Evolutionary conservation across 2,329 filamentous ascomycete genomes (phyloP).

Genomic region (Ophiocordyceps camponoti-saundersi): DNA sequence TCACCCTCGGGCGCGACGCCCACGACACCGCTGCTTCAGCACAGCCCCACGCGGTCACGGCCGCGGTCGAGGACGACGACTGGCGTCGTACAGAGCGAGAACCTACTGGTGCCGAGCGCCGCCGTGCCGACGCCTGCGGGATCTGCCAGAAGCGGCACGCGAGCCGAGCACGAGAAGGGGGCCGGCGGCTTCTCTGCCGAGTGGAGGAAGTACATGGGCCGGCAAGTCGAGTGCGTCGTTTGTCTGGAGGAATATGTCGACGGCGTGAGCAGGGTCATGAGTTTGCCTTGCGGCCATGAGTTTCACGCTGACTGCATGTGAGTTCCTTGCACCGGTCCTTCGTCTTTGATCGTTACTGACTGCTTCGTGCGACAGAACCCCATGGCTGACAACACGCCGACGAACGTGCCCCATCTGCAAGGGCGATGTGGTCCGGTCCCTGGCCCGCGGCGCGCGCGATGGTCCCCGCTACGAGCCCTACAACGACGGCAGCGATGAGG

Average conservation of each 20-base stretch:
- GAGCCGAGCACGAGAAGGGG: slow-evolving; percentile 30
- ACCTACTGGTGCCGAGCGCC: slow-evolving; percentile 25
- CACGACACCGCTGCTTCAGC: slow-evolving; percentile 65
- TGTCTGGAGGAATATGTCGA: slow-evolving; percentile 94
- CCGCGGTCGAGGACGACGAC: slow-evolving; percentile 51
- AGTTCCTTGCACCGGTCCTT: slow-evolving; percentile 24
- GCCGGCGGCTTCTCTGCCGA: slow-evolving; percentile 24
- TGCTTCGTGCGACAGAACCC: slow-evolving; percentile 44
- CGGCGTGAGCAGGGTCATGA: slow-evolving; percentile 91
- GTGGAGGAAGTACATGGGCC: slow-evolving; percentile 51
- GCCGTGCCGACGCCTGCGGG: slow-evolving; percentile 20
- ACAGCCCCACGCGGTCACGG: slow-evolving; percentile 31
- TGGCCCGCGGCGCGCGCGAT: slow-evolving; percentile 36
- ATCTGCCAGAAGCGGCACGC: slow-evolving; percentile 12
- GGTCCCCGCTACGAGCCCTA: slow-evolving; percentile 37
- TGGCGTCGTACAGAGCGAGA: slow-evolving; percentile 35
- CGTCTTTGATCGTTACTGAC: background rate
- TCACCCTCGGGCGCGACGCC: slow-evolving; percentile 51
- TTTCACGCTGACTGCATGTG: slow-evolving; percentile 98
- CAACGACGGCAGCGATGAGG: slow-evolving; percentile 33
- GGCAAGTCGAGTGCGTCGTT: slow-evolving; percentile 79
- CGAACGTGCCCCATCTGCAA: slow-evolving; percentile 99
- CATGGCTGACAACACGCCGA: slow-evolving; percentile 87
- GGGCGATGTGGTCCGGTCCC: slow-evolving; percentile 70
- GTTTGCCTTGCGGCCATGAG: slow-evolving; percentile 89